Base-by-base conservation (phyloP, 2,329 filamentous ascomycete genomes). In the Pseudogymnoascus sp. region DNA sequence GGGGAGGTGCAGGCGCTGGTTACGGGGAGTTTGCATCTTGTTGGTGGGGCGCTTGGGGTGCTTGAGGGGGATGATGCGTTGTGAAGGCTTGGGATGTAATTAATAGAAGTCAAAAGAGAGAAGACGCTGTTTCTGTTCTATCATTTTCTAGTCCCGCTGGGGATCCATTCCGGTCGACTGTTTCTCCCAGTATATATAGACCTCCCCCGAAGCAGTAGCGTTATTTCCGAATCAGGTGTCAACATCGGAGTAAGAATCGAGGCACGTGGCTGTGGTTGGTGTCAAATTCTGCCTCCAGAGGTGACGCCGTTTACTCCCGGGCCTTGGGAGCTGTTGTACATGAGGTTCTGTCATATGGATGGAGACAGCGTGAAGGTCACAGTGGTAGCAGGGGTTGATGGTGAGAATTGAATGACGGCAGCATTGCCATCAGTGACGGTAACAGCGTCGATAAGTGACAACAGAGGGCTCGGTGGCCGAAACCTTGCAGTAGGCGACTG, bases 21-120 rank as follows among this genome's bases (percentile, higher is more conserved):
- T 8, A 96, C 92, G 12, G 92, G 92, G 2, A 96, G 91, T 73
- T 77, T 96, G 71, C 89, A 96, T 78, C 80, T 96, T 40, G 91
- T 93, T 0, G 91, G 92, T 6, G 90, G 89, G 10, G 79, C 92
- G 53, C 78, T 96, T 61, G 87, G 89, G 73, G 86, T 89, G 0
- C 75, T 96, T 64, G 90, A 89, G 34, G 59, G 59, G 10, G 34
- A 18, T 12, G 46, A 56, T 56, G 28, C 46, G 6, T 56, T 56
- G 25, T 56, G 28, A 56, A 1, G n/a, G 10, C 5, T 18, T 50
- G 16, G 21, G 8, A 12, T 56, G n/a, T 56, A 18, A 6, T 34
- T 5, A 16, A 53, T 28, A 53, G 18, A 34, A 12, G 34, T 34
- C n/a, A 18, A n/a, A 10, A 12, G 8, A 4, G 25, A 18, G 46